Evolutionary conservation across 345 rosid species (phyloP), one percentile per base, ranked within the genome.

Genomic region (Alliaria petiolata): DNA sequence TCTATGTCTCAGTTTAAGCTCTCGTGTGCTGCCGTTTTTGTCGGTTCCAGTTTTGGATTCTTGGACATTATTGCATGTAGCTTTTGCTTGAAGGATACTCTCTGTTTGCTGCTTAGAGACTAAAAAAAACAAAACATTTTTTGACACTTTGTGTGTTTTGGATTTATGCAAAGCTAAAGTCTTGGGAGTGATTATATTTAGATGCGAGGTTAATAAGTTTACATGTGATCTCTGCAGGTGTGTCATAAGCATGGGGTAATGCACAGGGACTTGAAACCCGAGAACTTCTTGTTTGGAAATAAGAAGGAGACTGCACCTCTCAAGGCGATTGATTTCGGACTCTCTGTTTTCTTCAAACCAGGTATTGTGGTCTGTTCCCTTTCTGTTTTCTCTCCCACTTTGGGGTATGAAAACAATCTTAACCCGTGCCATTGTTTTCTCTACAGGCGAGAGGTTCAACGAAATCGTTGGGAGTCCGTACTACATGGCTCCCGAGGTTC

Each of bases 401-500:
- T 40, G 52, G 2, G 2, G 28, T 16, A 40, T 56, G 39, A 26
- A n/a, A 47, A 35, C 16, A 26, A 20, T 70, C 33, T 63, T 40
- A 59, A 43, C 49, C 6, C 15, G 40, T 53, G 25, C n/a, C 67
- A 11, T 75, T 51, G 49, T 54, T 60, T 63, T 19, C 70, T 47
- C 33, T 79, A 45, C 84, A 95, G 98, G 91, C 31, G 95, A 95
- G 79, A 86, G 53, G 57, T 95, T 95, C 71, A 80, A 75, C 28
- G 98, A 95, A 84, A 95, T 95, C 44, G 96, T 95, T 57, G 98
- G 98, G 49, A 95, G 98, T 81, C 99, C 99, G 0, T 89, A 92
- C 75, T 95, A 92, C 85, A 92, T 95, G 99, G 99, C 99, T 78
- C 98, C 97, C 0, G 97, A 93, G 85, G 97, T 93, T 52, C 84